Evolutionary conservation across 371 early-diverging fungal species (phyloP), one percentile per base, ranked within the genome.

Genomic region (Actinomortierella wolfii): DNA sequence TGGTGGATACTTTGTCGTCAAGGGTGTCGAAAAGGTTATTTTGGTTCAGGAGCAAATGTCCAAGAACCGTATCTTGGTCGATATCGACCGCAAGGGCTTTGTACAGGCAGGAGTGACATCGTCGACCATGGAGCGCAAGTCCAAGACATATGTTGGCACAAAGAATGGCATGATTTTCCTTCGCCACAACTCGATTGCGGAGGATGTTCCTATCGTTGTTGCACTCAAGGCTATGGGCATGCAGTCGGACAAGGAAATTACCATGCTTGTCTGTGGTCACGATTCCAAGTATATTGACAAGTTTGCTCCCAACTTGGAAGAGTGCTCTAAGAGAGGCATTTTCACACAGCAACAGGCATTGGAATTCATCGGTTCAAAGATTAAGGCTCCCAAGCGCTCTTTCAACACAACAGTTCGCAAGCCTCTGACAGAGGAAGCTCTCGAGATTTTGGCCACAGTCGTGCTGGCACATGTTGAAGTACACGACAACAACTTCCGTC

Each of bases 61-160:
- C n/a, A 99, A 99, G 81, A 99, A 99, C 84, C 91, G 99, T 82
- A 99, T 99, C 60, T 95, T 99, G 76, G 94, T 99, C 20, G 99
- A 99, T 59, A 82, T 83, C 0, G 99, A 99, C 66, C 81, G 89
- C 34, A 93, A 90, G 70, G 97, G 97, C 0, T 79, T 84, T 28
- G 89, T 97, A 50, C 80, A 81, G 48, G 94, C 96, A 41, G 88
- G 84, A 56, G 98, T 98, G 6, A 95, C 94, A 28, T 81, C 77
- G 79, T 94, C 94, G 23, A 99, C 99, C 3, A 92, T 92, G 73
- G 99, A 99, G 74, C 92, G 94, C 77, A 99, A 99, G 83, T 93
- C 95, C 61, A 99, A 99, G 73, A 98, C 99, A 6, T 90, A 92
- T 64, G 92, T 99, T 50, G 86, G 82, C 47, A 80, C 86, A 21